These are phyloP conservation scores for Darksidea phi DNA, from an alignment of 495 filamentous ascomycete species.

Conservation along the genomic window DNA sequence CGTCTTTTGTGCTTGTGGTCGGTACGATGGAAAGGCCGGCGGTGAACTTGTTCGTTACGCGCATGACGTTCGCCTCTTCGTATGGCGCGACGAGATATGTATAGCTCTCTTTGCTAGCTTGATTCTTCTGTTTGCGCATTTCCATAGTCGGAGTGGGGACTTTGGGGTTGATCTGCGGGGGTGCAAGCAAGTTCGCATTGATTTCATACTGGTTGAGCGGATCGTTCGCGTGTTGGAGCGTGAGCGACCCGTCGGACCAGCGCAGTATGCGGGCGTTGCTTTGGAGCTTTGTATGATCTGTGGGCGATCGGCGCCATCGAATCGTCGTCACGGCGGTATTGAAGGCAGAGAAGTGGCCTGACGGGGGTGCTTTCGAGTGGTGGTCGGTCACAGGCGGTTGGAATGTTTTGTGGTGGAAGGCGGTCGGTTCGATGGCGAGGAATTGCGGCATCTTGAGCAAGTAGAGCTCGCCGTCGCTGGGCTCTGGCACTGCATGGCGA, in stretches of 20 bases:
- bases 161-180: constrained; percentile 50
- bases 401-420: constrained; percentile 73
- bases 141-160: constrained; percentile 52
- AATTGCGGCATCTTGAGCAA: constrained; percentile 77
- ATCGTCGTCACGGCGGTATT: constrained; percentile 65
- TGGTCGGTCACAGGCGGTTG: constrained; percentile 59
- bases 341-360: constrained; percentile 56
- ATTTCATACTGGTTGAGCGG: constrained; percentile 80
- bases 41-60: constrained; percentile 76
- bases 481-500: constrained; percentile 64
- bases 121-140: constrained; percentile 52
- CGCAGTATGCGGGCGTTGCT: constrained; percentile 75
- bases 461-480: constrained; percentile 62
- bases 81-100: constrained; percentile 78
- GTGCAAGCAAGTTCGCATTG: constrained; percentile 70
- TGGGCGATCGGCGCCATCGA: constrained; percentile 69
- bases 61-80: constrained; percentile 64
- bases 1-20: constrained; percentile 67
- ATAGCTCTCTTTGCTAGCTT: constrained; percentile 66
- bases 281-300: constrained; percentile 57
- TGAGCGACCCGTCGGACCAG: constrained; percentile 84
- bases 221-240: constrained; percentile 69
- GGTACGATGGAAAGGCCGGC: constrained; percentile 72
- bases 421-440: constrained; percentile 69
- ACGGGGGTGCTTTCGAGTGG: constrained; percentile 46